Conservation (phyloP, 2,329 filamentous ascomycete species). For the Xylaria sp. region DNA sequence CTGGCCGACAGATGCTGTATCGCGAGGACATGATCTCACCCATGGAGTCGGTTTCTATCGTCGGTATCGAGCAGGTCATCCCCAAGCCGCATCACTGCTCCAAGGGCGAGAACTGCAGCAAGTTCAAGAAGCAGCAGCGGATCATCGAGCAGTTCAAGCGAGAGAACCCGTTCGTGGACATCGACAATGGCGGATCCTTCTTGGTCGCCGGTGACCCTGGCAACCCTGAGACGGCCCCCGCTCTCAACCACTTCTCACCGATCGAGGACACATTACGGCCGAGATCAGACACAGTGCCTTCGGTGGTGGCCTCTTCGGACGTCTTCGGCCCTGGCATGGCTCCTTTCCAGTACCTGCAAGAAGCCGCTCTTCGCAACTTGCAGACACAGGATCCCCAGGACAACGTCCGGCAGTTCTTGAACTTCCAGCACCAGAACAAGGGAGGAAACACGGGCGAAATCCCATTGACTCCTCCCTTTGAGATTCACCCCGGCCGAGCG, state of each 20-base stretch:
- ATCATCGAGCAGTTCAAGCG: conserved; percentile 69
- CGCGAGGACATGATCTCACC: conserved; percentile 67
- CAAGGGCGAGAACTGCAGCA: conserved; percentile 80
- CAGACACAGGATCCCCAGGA: conserved; percentile 78
- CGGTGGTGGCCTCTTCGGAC: conserved; percentile 86
- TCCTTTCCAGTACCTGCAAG: conserved; percentile 65
- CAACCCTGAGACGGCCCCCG: conserved; percentile 61
- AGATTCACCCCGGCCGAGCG: conserved; percentile 49
- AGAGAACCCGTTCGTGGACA: conserved; percentile 64
- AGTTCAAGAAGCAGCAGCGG: conserved; percentile 74
- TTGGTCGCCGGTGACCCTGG: conserved; percentile 75
- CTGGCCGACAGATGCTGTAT: conserved; percentile 35
- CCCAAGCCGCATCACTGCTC: conserved; percentile 79
- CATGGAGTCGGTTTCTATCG: conserved; percentile 80
- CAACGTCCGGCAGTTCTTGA: conserved; percentile 85
- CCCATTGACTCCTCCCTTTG: conserved; percentile 65
- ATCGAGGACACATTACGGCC: conserved; percentile 54
- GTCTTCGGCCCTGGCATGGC: conserved; percentile 67
- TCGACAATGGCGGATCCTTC: conserved; percentile 59
- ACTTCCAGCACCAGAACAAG: conserved; percentile 62
- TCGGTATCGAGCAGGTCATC: conserved; percentile 83
- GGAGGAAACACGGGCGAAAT: conserved; percentile 45
- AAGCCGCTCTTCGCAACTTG: conserved; percentile 64
- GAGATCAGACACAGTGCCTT: conserved; percentile 70
- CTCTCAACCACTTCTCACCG: conserved; percentile 48